Conservation (phyloP, 2,329 filamentous ascomycete genomes). For the Calonectria leucothoes region DNA sequence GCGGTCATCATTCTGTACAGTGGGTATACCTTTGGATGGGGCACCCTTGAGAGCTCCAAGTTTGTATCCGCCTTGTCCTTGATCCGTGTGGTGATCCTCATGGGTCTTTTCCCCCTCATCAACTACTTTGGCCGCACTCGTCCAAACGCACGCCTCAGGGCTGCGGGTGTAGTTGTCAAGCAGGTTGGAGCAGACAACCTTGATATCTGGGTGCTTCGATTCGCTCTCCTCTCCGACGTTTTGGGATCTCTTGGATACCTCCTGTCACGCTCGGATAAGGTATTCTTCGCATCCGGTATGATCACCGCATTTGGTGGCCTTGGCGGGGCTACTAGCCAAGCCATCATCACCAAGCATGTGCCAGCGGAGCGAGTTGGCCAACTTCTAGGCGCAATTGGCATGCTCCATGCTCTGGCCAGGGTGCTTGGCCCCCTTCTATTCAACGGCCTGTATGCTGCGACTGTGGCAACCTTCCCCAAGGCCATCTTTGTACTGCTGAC, state of each 20-base stretch:
- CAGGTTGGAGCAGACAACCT: conserved; percentile 80
- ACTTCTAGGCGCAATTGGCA: conserved; percentile 87
- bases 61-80: conserved; percentile 86
- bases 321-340: conserved; percentile 85
- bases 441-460: conserved; percentile 86
- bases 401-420: conserved; percentile 85
- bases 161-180: conserved; percentile 55
- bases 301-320: conserved; percentile 85
- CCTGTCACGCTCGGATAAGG: conserved; percentile 66
- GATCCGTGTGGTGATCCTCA: conserved; percentile 79
- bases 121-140: conserved; percentile 78
- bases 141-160: conserved; percentile 55
- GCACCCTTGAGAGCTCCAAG: conserved; percentile 80
- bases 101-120: conserved; percentile 79
- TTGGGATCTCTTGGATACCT: conserved; percentile 82
- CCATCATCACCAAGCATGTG: conserved; percentile 90
- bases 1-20: conserved; percentile 88
- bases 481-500: conserved; percentile 84
- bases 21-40: conserved; percentile 84
- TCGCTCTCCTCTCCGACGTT: conserved; percentile 81
- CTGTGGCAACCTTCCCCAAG: conserved; percentile 82
- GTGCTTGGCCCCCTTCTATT: conserved; percentile 85
- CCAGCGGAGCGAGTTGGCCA: conserved; percentile 84
- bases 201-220: conserved; percentile 81
- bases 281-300: conserved; percentile 80